Evolutionary conservation across 176 grass and related monocot genomes (phyloP).

Genomic region (Chrysopogon serrulatus): DNA sequence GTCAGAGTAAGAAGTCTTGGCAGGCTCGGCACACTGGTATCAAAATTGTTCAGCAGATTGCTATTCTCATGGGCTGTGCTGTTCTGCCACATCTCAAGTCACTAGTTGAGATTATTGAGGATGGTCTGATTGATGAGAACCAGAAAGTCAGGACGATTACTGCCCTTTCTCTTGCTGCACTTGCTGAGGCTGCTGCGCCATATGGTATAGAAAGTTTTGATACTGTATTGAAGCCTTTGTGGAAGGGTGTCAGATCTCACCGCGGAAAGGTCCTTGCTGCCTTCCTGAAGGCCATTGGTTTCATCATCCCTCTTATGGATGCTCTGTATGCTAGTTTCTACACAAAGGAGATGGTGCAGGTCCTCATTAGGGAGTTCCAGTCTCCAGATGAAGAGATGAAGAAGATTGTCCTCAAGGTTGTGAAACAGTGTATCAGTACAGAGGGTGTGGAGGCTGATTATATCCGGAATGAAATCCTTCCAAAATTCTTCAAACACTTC

Average conservation of each 20-base stretch:
- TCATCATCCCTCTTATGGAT: constrained; percentile 97
- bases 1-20: constrained; percentile 95
- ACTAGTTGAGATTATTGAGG: constrained; percentile 93
- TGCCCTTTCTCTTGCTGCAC: constrained; percentile 89
- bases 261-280: constrained; percentile 93
- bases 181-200: constrained; percentile 84
- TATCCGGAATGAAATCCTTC: constrained; percentile 79
- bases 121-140: constrained; percentile 87
- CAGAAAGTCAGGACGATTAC: constrained; percentile 96
- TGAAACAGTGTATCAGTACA: constrained; percentile 94
- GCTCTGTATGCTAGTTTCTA: constrained; percentile 91
- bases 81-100: constrained; percentile 93
- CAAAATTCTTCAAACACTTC: constrained; percentile 82
- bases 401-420: constrained; percentile 95
- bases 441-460: constrained; percentile 94
- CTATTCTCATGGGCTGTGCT: constrained; percentile 96
- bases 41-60: constrained; percentile 94
- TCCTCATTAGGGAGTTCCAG: constrained; percentile 95
- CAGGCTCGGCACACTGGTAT: constrained; percentile 88
- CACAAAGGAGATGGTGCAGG: constrained; percentile 87
- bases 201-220: constrained; percentile 99
- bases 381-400: constrained; percentile 99
- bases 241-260: constrained; percentile 90
- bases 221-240: constrained; percentile 88
- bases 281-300: constrained; percentile 95